Conservation (phyloP, 2,329 filamentous ascomycete genomes). For the Colletotrichum tropicicola region DNA sequence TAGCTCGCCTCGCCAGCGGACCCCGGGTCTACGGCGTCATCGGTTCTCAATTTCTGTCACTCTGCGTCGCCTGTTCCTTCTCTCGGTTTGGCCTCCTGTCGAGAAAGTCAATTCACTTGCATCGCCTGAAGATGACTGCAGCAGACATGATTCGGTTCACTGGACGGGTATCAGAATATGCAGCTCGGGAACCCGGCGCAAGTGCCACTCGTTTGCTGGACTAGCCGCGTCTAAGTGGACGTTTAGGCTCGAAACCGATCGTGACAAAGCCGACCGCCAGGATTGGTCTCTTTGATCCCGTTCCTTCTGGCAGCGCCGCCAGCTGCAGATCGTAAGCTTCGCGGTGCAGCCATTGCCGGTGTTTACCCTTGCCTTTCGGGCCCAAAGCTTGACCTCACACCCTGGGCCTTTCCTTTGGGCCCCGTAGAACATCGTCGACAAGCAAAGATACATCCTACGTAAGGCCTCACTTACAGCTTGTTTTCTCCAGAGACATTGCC, state of each 20-base stretch:
- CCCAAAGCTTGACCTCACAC: constrained; percentile 11
- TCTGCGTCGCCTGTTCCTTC: too few relatives aligned
- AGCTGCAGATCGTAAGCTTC: constrained; percentile 14
- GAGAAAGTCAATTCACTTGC: not conserved
- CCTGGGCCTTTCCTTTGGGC: not conserved
- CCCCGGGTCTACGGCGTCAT: not conserved
- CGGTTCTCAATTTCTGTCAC: not conserved
- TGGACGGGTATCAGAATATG: not conserved
- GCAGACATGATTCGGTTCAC: not conserved
- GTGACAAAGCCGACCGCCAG: constrained; percentile 5
- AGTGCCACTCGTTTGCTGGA: not conserved
- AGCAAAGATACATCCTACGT: not conserved
- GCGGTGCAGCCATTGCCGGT: not conserved
- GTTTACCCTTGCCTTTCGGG: constrained; percentile 1
- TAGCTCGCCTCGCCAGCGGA: not conserved
- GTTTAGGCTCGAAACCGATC: not conserved
- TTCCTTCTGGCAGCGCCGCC: not conserved
- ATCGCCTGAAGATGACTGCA: not conserved
- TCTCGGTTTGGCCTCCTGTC: not conserved
- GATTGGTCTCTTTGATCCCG: not conserved
- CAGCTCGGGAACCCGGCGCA: not conserved
- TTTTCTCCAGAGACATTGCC: not conserved
- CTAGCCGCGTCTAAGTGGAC: constrained; percentile 1
- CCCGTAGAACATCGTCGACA: not conserved
- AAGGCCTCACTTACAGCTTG: not conserved